phyloP scores from a whole-genome alignment of 2,329 filamentous ascomycete species.

The Aspergillus sp. region DNA sequence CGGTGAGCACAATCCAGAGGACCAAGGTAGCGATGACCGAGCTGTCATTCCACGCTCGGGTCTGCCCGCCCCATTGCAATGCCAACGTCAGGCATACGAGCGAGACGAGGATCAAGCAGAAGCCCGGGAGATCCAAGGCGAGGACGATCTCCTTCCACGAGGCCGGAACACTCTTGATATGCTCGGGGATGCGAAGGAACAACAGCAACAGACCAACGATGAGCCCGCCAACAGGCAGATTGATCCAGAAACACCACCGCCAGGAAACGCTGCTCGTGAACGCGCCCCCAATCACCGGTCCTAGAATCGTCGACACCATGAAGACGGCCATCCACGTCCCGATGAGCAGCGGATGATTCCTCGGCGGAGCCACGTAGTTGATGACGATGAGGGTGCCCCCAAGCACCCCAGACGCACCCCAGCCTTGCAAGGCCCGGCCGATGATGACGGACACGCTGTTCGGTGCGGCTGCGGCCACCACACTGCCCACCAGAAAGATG shows the following conservation, averaged over 20 bases:
- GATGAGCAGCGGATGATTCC: neutral
- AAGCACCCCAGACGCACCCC: neutral
- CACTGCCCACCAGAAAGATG: neutral
- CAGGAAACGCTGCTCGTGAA: neutral
- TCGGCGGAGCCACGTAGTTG: neutral
- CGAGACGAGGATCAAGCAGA: neutral
- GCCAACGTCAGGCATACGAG: neutral
- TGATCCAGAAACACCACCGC: conserved; percentile 2
- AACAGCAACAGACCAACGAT: neutral
- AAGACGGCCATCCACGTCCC: neutral
- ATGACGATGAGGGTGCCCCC: neutral
- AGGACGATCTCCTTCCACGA: neutral
- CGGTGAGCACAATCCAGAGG: neutral
- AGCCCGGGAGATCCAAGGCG: neutral
- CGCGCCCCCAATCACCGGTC: neutral
- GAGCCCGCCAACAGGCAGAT: neutral
- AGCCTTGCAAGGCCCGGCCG: neutral
- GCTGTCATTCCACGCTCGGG: neutral
- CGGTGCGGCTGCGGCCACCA: neutral
- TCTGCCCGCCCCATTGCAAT: neutral
- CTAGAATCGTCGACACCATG: neutral
- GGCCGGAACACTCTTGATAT: neutral
- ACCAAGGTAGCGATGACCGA: neutral
- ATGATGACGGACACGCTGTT: neutral
- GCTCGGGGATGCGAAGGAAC: neutral